These are phyloP conservation scores for Trichoderma lentiforme DNA, from an alignment of 2,329 filamentous ascomycete genomes.

Conservation along the genomic window DNA sequence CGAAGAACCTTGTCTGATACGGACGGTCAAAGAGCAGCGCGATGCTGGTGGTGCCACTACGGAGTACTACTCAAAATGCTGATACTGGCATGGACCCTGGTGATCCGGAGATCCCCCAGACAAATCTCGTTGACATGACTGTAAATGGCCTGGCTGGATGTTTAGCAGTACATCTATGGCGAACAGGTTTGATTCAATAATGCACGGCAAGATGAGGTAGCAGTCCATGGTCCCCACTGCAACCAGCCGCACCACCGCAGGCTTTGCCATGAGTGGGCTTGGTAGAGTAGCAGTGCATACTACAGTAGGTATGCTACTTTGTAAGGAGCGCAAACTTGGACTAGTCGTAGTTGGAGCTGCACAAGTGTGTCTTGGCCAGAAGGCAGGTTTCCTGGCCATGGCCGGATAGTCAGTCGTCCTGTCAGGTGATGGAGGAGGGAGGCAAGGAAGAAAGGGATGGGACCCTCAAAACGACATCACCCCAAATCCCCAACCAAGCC, in stretches of 20 bases:
- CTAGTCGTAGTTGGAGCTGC: neutral
- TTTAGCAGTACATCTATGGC: neutral
- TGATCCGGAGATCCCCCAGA: slow-evolving; percentile 5
- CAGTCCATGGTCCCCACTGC: neutral
- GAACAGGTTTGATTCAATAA: neutral
- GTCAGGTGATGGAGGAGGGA: slow-evolving; percentile 6
- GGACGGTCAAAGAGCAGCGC: neutral
- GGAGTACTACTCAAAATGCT: neutral
- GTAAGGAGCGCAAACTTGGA: neutral
- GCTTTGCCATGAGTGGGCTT: neutral
- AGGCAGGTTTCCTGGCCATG: neutral
- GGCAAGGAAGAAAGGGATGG: neutral
- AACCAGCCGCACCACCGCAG: neutral
- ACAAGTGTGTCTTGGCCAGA: neutral
- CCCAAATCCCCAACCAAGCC: neutral
- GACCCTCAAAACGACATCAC: neutral
- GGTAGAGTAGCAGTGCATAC: neutral
- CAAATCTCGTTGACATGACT: neutral
- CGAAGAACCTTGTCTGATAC: neutral
- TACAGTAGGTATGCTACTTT: neutral
- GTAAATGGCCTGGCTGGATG: neutral
- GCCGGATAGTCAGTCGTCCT: neutral
- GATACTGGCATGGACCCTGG: neutral
- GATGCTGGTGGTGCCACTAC: neutral
- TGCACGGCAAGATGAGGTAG: neutral